Evolutionary conservation across 164 flowering plant species (phyloP).

Genomic region (Sextonia rubra): DNA sequence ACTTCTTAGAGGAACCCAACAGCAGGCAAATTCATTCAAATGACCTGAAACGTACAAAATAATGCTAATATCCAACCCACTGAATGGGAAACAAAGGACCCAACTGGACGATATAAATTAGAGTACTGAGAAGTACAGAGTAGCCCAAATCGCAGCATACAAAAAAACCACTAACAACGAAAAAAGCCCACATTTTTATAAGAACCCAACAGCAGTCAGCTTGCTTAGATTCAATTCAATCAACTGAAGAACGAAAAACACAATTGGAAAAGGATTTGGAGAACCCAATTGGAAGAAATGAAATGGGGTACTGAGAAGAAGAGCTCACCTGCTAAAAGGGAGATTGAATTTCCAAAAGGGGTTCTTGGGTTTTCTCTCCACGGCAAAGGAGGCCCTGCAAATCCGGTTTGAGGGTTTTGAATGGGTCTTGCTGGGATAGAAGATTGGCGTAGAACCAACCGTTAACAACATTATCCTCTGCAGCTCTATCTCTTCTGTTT

Average conservation of each 20-base stretch:
- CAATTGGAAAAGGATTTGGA: not conserved
- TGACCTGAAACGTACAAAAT: not conserved
- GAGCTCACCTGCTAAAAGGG: constrained; percentile 21
- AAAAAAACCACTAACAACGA: not conserved
- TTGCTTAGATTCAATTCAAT: not conserved
- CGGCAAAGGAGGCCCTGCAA: constrained; percentile 26
- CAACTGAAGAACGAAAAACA: not conserved
- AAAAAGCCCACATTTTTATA: not conserved
- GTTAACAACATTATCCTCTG: constrained; percentile 25
- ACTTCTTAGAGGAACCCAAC: not conserved
- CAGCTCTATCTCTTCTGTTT: constrained; percentile 4
- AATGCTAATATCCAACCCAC: not conserved
- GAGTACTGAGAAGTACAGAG: not conserved
- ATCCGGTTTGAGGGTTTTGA: constrained; percentile 6
- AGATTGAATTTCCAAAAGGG: constrained; percentile 10
- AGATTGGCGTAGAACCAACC: constrained; percentile 14
- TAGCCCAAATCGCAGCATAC: not conserved
- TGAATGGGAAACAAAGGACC: not conserved
- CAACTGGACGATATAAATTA: not conserved
- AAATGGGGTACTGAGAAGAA: not conserved
- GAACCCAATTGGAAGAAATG: not conserved
- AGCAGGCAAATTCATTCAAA: not conserved
- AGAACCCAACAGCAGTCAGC: not conserved
- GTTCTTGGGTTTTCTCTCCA: constrained; percentile 15
- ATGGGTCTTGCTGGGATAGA: constrained; percentile 11